Evolutionary conservation across 2,329 filamentous ascomycete genomes (phyloP).

Genomic region (Phaeosphaeriaceae sp.): DNA sequence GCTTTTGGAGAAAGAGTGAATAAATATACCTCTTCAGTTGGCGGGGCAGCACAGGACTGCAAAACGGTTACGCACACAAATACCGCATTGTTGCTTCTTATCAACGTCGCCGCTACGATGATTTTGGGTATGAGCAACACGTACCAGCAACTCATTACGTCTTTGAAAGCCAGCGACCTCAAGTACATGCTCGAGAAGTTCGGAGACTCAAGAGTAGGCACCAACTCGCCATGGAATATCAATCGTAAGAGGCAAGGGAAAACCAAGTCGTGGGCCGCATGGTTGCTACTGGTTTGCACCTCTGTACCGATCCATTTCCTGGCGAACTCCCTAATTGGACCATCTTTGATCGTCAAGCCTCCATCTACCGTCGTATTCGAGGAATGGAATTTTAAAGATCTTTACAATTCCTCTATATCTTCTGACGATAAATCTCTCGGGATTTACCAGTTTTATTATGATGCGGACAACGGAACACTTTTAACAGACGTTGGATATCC

Average conservation of each 20-base stretch:
- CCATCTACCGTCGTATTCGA: too few relatives aligned
- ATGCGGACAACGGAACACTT: too few relatives aligned
- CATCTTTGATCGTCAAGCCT: constrained; percentile 22
- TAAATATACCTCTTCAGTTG: constrained; percentile 29
- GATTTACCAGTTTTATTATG: too few relatives aligned
- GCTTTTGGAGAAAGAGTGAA: constrained; percentile 23
- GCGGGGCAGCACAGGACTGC: constrained; percentile 23
- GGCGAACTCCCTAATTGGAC: constrained; percentile 39
- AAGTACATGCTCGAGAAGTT: constrained; percentile 33
- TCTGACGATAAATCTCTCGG: too few relatives aligned
- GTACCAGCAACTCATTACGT: constrained; percentile 41
- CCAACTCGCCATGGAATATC: constrained; percentile 41
- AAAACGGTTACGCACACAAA: constrained; percentile 28
- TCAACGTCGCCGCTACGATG: constrained; percentile 41
- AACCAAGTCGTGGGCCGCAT: constrained; percentile 31
- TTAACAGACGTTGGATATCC: too few relatives aligned
- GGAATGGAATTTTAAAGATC: too few relatives aligned
- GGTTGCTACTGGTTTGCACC: constrained; percentile 33
- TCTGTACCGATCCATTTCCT: constrained; percentile 37
- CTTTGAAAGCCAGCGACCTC: constrained; percentile 31
- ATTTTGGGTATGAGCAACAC: constrained; percentile 42
- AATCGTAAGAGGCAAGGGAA: constrained; percentile 33
- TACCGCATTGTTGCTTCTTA: constrained; percentile 30
- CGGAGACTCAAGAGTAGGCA: constrained; percentile 41
- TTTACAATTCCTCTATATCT: too few relatives aligned